phyloP scores from a whole-genome alignment of 495 filamentous ascomycete species.

The Aspergillus steynii region DNA sequence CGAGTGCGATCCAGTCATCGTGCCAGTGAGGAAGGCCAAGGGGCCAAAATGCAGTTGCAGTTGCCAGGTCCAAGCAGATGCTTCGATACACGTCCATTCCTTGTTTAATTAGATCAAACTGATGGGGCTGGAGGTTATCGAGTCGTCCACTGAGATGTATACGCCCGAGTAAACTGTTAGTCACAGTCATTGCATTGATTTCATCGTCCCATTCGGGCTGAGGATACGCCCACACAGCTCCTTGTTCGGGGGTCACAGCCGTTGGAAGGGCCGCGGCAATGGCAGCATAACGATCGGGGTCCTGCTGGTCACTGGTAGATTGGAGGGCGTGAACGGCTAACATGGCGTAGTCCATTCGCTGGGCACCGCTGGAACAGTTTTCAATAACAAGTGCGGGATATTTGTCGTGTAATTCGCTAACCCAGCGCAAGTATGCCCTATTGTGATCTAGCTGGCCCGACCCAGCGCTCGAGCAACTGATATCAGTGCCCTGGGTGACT shows the following conservation, averaged over 20 bases:
- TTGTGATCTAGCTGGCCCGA: slow-evolving; percentile 21
- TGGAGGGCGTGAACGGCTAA: slow-evolving; percentile 20
- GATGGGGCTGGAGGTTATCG: slow-evolving; percentile 14
- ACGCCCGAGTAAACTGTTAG: slow-evolving; percentile 25
- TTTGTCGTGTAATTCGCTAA: slow-evolving; percentile 15
- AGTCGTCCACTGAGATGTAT: slow-evolving; percentile 26
- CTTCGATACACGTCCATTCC: slow-evolving; percentile 22
- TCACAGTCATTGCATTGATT: slow-evolving; percentile 22
- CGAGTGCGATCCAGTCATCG: slow-evolving; percentile 21
- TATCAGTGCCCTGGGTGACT: slow-evolving; percentile 24
- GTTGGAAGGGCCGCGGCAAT: slow-evolving; percentile 25
- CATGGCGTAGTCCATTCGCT: slow-evolving; percentile 27
- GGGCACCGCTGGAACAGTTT: slow-evolving; percentile 22
- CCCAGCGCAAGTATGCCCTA: slow-evolving; percentile 20
- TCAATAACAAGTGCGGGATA: slow-evolving; percentile 21
- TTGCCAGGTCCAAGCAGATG: slow-evolving; percentile 13
- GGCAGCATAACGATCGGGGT: slow-evolving; percentile 23
- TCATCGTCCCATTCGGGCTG: slow-evolving; percentile 25
- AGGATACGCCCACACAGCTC: slow-evolving; percentile 28
- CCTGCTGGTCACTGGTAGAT: slow-evolving; percentile 25
- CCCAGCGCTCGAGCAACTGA: slow-evolving; percentile 16
- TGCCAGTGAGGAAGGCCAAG: slow-evolving; percentile 21
- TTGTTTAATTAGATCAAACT: slow-evolving; percentile 18
- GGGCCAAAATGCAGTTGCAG: slow-evolving; percentile 20
- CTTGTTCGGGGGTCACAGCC: slow-evolving; percentile 26